A percentile compares a stretch with the other conserved stretches of the same genome.
Evolutionary conservation across 257 asterid genomes (phyloP).

Genomic region (Solanum lignicaule): DNA sequence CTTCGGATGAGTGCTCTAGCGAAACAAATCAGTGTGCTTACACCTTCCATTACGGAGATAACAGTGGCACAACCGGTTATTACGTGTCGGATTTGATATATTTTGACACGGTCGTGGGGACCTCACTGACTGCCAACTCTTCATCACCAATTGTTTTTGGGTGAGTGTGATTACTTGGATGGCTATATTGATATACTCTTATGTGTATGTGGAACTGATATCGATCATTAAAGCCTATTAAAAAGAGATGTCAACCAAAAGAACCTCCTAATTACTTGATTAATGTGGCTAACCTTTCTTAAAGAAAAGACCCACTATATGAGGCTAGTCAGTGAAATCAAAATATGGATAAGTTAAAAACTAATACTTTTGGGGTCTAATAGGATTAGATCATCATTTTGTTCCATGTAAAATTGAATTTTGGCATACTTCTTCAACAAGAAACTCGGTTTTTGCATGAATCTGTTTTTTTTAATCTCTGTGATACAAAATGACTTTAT

Average conservation of each 20-base stretch:
- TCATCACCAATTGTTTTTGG: slow-evolving; percentile 86
- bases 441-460: neutral
- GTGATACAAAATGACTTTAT: neutral
- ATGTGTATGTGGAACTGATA: neutral
- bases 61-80: slow-evolving; percentile 78
- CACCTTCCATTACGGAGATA: slow-evolving; percentile 80
- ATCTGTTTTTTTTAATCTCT: neutral
- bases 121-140: slow-evolving; percentile 61
- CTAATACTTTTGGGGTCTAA: neutral
- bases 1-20: slow-evolving; percentile 43
- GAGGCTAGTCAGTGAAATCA: neutral
- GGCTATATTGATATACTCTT: neutral
- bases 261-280: neutral
- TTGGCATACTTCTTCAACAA: neutral
- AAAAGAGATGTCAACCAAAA: neutral
- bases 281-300: neutral
- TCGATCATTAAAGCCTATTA: neutral
- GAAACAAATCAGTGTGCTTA: slow-evolving; percentile 62
- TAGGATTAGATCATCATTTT: neutral
- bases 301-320: neutral
- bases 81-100: slow-evolving; percentile 66
- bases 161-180: slow-evolving; percentile 26
- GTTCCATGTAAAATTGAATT: neutral
- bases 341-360: neutral
- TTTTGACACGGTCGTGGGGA: slow-evolving; percentile 60